These are phyloP conservation scores for Rosa hybrid DNA, from an alignment of 331 rosid species.

Conservation along the genomic window DNA sequence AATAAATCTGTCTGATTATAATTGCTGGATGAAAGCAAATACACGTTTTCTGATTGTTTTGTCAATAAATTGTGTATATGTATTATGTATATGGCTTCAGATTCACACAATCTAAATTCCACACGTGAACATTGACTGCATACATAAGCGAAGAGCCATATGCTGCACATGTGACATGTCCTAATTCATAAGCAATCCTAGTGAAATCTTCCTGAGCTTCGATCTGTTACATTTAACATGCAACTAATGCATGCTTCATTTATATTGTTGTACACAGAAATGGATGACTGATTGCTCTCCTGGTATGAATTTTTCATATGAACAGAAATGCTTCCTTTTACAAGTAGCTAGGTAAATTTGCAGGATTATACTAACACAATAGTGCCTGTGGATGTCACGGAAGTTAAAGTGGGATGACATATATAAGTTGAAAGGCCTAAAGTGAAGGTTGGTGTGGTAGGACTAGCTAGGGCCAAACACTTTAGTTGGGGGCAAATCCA, in stretches of 20 bases:
- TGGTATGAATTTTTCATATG: not conserved
- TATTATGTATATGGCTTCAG: conserved; percentile 7
- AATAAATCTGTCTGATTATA: not conserved
- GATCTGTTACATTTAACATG: not conserved
- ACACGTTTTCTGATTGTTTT: conserved; percentile 29
- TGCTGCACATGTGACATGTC: conserved; percentile 16
- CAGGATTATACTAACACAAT: not conserved
- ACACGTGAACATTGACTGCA: conserved; percentile 28
- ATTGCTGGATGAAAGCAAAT: conserved; percentile 19
- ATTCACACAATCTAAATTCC: conserved; percentile 8
- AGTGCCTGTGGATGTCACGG: not conserved
- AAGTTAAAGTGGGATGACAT: conserved; percentile 4
- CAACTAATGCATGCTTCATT: not conserved
- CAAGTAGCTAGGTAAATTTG: too few relatives aligned
- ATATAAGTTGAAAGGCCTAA: not conserved
- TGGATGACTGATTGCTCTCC: not conserved
- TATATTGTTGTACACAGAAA: not conserved
- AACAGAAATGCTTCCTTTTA: not conserved
- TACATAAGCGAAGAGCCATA: not conserved
- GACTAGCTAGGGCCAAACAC: not conserved
- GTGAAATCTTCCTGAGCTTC: conserved; percentile 9
- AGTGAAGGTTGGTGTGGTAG: not conserved
- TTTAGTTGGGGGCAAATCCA: conserved; percentile 16
- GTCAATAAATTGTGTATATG: not conserved
- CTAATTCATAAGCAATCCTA: conserved; percentile 12